phyloP scores from a whole-genome alignment of 345 rosid species.

The Melaleuca quinquenervia region DNA sequence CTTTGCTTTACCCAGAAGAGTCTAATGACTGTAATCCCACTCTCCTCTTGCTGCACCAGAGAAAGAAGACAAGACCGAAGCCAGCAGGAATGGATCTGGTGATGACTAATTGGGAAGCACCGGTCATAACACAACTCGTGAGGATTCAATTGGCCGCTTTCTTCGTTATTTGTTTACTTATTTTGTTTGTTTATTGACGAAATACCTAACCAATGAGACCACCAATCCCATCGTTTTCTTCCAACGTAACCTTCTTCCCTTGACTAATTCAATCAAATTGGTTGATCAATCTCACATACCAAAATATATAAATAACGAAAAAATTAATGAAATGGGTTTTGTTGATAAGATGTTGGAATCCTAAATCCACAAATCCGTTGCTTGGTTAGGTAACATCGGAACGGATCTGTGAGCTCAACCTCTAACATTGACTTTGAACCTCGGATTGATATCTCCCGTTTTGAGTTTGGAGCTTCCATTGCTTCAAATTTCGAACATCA shows the following conservation, averaged over 20 bases:
- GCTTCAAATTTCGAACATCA: not conserved
- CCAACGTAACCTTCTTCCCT: not conserved
- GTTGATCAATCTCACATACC: not conserved
- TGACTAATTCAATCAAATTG: not conserved
- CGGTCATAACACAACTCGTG: not conserved
- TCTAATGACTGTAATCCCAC: rapidly evolving
- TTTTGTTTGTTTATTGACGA: not conserved
- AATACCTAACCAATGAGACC: not conserved
- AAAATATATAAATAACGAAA: not conserved
- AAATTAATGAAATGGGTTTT: not conserved
- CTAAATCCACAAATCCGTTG: not conserved
- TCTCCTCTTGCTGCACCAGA: not conserved
- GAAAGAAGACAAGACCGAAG: not conserved
- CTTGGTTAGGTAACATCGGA: not conserved
- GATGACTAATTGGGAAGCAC: not conserved
- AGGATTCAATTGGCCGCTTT: not conserved
- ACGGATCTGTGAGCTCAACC: not conserved
- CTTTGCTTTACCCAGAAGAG: not conserved
- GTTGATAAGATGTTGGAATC: not conserved
- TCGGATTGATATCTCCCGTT: too few relatives aligned
- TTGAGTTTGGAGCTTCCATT: not conserved
- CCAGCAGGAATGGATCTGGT: not conserved
- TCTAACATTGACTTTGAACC: not conserved
- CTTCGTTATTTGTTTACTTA: not conserved
- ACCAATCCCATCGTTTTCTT: not conserved